Evolutionary conservation across 108 stramenopile species (phyloP), one percentile per base, ranked within the genome.

Genomic region (Asterionellopsis glacialis): DNA sequence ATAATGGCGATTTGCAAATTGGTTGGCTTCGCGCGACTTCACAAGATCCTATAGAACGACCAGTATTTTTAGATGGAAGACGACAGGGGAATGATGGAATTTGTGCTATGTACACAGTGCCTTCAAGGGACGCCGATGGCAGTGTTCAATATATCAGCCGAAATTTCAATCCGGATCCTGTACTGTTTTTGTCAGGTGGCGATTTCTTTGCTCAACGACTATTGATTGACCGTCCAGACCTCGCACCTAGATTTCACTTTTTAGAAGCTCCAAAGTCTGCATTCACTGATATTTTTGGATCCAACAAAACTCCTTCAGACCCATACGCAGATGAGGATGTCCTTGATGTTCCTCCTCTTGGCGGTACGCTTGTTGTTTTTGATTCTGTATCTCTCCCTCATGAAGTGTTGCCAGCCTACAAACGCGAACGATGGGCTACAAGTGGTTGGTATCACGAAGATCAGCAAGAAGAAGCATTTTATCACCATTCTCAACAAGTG

Each of bases 391-490:
- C 79, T 6, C 55, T 86, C 14, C 85, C 85, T 0, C 85, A 86
- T 54, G 81, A 82, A 63, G 85, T 86, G 11, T 42, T 83, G 45
- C 61, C 73, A 9, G 76, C 79, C 18, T 57, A 45, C 25, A 50
- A 61, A 2, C 41, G 81, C 28, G 79, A 80, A 38, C 73, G 85
- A 18, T 81, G 72, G 69, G 85, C 79, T 0, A 47, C 61, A 15
- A 59, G 58, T 45, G 85, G 85, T 0, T 86, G 85, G 85, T 77
- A 80, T 23, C 85, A 86, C 59, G 81, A 86, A 60, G 67, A 74
- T 47, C 74, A 75, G 41, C 74, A 75, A 62, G 45, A 45, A 59
- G 47, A 47, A 26, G 45, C 58, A 59, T 33, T 33, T 33, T 33
- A 33, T 7, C 33, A 33, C 33, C 33, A 33, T 33, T 2, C 33